Conservation (phyloP, 352 stramenopile genomes). For the Phytophthora multivora region DNA sequence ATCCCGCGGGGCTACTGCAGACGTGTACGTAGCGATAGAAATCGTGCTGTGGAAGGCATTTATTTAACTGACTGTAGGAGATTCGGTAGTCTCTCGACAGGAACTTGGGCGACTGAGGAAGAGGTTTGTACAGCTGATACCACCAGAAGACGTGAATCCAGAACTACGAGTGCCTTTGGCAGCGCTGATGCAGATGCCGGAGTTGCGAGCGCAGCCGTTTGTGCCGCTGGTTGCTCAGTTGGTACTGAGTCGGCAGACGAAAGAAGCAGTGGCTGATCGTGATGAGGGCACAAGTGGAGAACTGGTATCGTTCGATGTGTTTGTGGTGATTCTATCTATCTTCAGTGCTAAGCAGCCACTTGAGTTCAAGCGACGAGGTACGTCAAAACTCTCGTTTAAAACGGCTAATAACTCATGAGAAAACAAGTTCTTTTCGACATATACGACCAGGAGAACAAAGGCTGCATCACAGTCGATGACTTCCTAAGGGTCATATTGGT, state of each 20-base stretch:
- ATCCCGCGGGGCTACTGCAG: conserved; percentile 29
- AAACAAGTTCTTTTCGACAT: conserved; percentile 46
- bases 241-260: conserved; percentile 15
- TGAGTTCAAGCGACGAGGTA: conserved; percentile 39
- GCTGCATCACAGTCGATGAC: conserved; percentile 34
- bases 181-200: conserved; percentile 39
- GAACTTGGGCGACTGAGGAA: conserved; percentile 48
- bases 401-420: background rate
- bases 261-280: background rate
- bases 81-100: conserved; percentile 42
- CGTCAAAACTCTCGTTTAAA: background rate
- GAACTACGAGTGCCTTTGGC: conserved; percentile 12
- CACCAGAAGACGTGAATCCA: conserved; percentile 9
- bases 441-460: conserved; percentile 43
- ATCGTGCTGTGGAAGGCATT: background rate
- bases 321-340: conserved; percentile 39
- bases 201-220: conserved; percentile 37
- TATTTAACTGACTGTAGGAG: too few relatives aligned
- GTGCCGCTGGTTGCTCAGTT: conserved; percentile 15
- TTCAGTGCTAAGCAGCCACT: conserved; percentile 48
- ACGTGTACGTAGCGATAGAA: conserved; percentile 36
- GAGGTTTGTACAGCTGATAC: conserved; percentile 42
- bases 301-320: conserved; percentile 28
- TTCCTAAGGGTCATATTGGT: conserved; percentile 30
- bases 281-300: background rate